Percentiles rank a stretch among this genome's conserved stretches.
These are phyloP conservation scores for Huntiella decipiens DNA, from an alignment of 2,329 filamentous ascomycete genomes.

Conservation along the genomic window DNA sequence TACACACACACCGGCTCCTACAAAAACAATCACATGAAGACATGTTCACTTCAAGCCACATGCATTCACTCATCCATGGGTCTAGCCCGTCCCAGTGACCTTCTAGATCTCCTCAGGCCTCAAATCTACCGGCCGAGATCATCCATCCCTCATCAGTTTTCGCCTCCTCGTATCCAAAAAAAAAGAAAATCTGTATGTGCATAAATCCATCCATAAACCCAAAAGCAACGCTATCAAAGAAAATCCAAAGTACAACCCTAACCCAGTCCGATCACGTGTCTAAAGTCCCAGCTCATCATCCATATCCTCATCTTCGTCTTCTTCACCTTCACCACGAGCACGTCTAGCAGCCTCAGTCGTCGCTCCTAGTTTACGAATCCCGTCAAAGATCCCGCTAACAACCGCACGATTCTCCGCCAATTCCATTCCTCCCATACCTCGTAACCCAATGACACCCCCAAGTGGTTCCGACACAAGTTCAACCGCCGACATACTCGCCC, in stretches of 20 bases:
- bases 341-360: constrained; percentile 59
- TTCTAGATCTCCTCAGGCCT: no score
- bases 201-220: neutral
- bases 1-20: neutral
- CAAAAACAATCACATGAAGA: neutral
- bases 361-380: constrained; percentile 63
- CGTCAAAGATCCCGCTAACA: constrained; percentile 71
- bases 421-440: constrained; percentile 83
- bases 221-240: neutral
- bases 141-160: no score
- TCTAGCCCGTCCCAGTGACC: no score
- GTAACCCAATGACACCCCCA: constrained; percentile 47
- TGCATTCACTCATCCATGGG: no score
- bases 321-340: constrained; percentile 53
- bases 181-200: neutral
- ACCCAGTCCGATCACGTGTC: neutral
- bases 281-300: constrained; percentile 13
- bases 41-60: neutral
- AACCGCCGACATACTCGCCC: constrained; percentile 51
- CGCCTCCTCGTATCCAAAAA: no score
- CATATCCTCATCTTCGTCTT: constrained; percentile 37
- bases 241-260: neutral
- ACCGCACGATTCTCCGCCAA: constrained; percentile 72
- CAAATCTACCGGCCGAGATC: no score
- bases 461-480: constrained; percentile 37